Conservation (phyloP, 306 rosid species). For the Castanea mollissima region DNA sequence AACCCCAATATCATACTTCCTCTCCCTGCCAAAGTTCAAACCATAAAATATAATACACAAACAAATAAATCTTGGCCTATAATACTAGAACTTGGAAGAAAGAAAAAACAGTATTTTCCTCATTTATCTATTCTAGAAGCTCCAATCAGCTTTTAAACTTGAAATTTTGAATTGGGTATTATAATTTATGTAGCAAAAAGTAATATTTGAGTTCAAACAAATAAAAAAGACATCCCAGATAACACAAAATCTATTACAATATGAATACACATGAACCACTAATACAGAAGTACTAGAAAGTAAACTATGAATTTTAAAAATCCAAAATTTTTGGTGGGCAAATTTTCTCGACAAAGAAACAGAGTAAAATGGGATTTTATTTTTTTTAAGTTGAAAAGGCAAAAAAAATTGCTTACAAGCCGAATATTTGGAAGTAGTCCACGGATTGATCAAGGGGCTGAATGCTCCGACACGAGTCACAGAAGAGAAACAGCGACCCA, state of each 20-base stretch:
- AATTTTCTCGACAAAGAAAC: conserved; percentile 8
- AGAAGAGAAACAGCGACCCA: conserved; percentile 51
- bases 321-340: not conserved
- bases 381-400: not conserved
- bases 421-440: conserved; percentile 74
- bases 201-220: too few relatives aligned
- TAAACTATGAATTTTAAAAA: not conserved
- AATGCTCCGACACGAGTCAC: conserved; percentile 67
- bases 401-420: conserved; percentile 48
- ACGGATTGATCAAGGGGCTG: conserved; percentile 71
- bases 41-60: not conserved
- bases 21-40: conserved; percentile 53
- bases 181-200: too few relatives aligned
- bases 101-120: not conserved
- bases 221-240: too few relatives aligned
- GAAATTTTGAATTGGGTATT: too few relatives aligned
- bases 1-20: conserved; percentile 59
- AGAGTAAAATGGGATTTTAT: not conserved
- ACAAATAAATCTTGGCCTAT: not conserved
- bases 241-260: too few relatives aligned
- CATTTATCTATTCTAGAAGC: not conserved
- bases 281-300: not conserved
- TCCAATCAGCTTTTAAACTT: too few relatives aligned
- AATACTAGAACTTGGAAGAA: not conserved
- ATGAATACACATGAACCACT: too few relatives aligned